These are phyloP conservation scores for Yamadazyma friedrichii DNA, from an alignment of 1,139 yeast species.

Conservation along the genomic window DNA sequence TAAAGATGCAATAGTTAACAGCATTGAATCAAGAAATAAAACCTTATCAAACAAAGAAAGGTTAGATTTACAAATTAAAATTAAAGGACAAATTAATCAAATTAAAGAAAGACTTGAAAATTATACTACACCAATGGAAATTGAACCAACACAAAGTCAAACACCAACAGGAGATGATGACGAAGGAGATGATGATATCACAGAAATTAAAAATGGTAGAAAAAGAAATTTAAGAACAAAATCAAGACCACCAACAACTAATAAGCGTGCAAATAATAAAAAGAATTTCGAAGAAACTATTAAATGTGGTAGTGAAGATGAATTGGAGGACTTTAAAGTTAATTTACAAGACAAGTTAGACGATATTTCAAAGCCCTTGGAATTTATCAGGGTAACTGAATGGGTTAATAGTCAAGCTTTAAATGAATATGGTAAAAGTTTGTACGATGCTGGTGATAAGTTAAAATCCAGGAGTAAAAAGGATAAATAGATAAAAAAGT, in stretches of 20 bases:
- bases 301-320: conserved; percentile 24
- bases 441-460: conserved; percentile 58
- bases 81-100: conserved; percentile 38
- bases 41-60: conserved; percentile 44
- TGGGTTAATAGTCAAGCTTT: conserved; percentile 64
- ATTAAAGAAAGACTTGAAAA: conserved; percentile 13
- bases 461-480: conserved; percentile 20
- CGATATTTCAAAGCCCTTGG: conserved; percentile 36
- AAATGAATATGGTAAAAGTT: conserved; percentile 49
- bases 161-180: conserved; percentile 13
- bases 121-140: conserved; percentile 14
- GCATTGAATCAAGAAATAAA: conserved; percentile 60
- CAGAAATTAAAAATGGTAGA: conserved; percentile 15
- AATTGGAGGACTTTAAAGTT: conserved; percentile 27
- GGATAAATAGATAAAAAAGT: conserved; percentile 3
- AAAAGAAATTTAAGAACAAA: conserved; percentile 19
- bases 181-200: conserved; percentile 22
- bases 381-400: conserved; percentile 46
- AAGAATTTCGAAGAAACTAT: conserved; percentile 27
- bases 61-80: conserved; percentile 41
- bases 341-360: conserved; percentile 28
- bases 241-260: conserved; percentile 1
- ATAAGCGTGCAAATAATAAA: conserved; percentile 19
- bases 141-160: conserved; percentile 11
- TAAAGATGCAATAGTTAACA: conserved; percentile 52